Percentiles rank a stretch among this genome's conserved stretches.
phyloP scores from a whole-genome alignment of 148 eudicot species.

The Pharnaceum exiguum region DNA sequence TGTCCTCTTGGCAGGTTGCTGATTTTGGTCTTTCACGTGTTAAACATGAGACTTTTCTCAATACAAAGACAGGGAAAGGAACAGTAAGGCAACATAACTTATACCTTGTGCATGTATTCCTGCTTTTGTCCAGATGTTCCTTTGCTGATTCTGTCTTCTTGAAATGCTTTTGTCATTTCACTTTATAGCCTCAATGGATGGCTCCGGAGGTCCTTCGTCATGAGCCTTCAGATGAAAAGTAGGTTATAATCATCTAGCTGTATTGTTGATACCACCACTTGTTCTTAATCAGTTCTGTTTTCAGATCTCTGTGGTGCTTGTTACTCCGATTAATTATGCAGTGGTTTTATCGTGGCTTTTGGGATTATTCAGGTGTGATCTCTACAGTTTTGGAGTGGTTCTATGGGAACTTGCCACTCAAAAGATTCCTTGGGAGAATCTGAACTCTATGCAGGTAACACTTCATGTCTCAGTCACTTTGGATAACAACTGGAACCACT shows the following conservation, averaged over 20 bases:
- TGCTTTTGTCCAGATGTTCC: constrained; percentile 2
- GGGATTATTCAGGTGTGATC: constrained; percentile 60
- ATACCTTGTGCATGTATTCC: not conserved
- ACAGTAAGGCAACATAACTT: constrained; percentile 48
- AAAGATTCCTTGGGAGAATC: constrained; percentile 95
- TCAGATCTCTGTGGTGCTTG: no score
- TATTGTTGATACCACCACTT: no score
- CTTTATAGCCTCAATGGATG: constrained; percentile 97
- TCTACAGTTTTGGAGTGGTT: constrained; percentile 90
- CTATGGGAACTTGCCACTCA: constrained; percentile 94
- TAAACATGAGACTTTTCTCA: constrained; percentile 78
- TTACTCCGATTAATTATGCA: no score
- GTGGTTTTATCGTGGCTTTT: not conserved
- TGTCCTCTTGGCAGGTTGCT: constrained; percentile 58
- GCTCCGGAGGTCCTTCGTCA: constrained; percentile 99
- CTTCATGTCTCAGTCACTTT: not conserved
- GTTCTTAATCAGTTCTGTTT: no score
- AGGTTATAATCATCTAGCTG: constrained; percentile 24
- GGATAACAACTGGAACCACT: no score
- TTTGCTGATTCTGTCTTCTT: not conserved
- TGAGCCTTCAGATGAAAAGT: constrained; percentile 93
- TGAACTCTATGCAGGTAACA: constrained; percentile 92
- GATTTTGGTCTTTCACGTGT: constrained; percentile 98
- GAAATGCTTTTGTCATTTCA: not conserved
- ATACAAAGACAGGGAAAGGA: constrained; percentile 90